A percentile compares a stretch with the other conserved stretches of the same genome.
These are phyloP conservation scores for Leishmania amazonensis DNA, from an alignment of 208 protist species.

Conservation along the genomic window DNA sequence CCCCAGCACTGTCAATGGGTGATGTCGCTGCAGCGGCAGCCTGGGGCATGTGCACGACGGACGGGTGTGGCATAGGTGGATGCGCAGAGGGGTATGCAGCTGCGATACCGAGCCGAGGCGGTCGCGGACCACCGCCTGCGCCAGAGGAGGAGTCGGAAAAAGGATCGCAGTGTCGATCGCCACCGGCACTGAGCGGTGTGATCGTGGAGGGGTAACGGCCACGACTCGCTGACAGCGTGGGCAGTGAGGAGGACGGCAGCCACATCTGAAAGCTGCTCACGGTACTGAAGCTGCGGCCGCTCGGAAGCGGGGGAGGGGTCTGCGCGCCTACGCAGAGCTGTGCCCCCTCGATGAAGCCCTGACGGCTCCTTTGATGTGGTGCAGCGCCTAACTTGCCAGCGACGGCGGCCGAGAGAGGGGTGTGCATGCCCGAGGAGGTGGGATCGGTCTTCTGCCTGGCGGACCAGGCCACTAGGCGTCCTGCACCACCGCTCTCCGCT, in stretches of 20 bases:
- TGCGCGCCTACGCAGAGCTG: neutral
- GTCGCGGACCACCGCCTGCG: neutral
- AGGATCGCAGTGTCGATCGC: conserved; percentile 4
- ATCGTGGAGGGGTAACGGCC: conserved; percentile 22
- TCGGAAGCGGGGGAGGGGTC: neutral
- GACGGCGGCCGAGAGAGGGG: neutral
- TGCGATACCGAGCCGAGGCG: neutral
- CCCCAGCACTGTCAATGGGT: neutral
- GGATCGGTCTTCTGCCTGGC: neutral
- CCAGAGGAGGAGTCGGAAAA: neutral
- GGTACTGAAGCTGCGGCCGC: conserved; percentile 20
- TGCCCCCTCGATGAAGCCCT: neutral
- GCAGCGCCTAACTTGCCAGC: neutral
- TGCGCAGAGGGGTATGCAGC: neutral
- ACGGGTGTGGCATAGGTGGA: conserved; percentile 1
- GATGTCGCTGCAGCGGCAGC: neutral
- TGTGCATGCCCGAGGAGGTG: neutral
- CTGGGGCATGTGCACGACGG: neutral
- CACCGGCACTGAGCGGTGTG: conserved; percentile 15
- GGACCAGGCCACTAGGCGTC: neutral
- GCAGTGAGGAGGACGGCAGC: conserved; percentile 13
- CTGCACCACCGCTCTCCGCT: neutral
- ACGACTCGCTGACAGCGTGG: conserved; percentile 2
- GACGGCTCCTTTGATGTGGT: neutral
- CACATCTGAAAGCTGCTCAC: conserved; percentile 39